Base-by-base conservation (phyloP, 2,329 filamentous ascomycete genomes). In the Neonectria hederae region DNA sequence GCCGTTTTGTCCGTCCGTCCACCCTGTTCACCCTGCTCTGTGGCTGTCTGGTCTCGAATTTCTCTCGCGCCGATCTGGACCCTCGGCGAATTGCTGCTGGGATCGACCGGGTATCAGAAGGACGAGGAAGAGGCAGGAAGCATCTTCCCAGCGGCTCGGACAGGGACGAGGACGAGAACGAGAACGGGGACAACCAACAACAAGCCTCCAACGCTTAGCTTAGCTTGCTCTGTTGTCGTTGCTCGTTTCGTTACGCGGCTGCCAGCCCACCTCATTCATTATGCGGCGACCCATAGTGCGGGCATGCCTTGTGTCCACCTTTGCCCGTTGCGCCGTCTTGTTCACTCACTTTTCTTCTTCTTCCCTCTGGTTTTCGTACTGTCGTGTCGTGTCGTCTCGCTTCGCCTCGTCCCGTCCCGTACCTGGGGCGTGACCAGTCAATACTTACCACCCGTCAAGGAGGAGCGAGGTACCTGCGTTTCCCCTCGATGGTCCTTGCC, bases 271-370 rank as follows among this genome's bases (percentile, higher is more conserved):
- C 35, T n/a, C 35, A 38, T 38, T 38, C 17, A 17, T 17, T 38
- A 17, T 38, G 35, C 35, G 14, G 35, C 35, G 14, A n/a, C 35
- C 35, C 35, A 38, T 38, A 38, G 14, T 38, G 35, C 35, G 17
- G 14, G 35, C 35, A n/a, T 38, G 14, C 17, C 32, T 17, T 48
- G 43, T 17, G 21, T 28, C 43, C 24, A 9, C 17, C 46, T 30
- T 6, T 28, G 35, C 48, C 60, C 59, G 52, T 61, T 68, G 46
- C 54, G 49, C 54, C 49, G 68, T 38, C 40, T 62, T n/a, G 35
- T 38, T 38, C 35, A 7, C 14, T 17, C 28, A n/a, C 14, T 6
- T 38, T 38, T 38, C 35, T 38, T 38, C 35, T 38, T 38, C 35
- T 17, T 38, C 14, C 14, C 5, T 17, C 13, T 14, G 14, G 48